phyloP scores from a whole-genome alignment of 2,329 filamentous ascomycete genomes.

The Kalmusia sp. region DNA sequence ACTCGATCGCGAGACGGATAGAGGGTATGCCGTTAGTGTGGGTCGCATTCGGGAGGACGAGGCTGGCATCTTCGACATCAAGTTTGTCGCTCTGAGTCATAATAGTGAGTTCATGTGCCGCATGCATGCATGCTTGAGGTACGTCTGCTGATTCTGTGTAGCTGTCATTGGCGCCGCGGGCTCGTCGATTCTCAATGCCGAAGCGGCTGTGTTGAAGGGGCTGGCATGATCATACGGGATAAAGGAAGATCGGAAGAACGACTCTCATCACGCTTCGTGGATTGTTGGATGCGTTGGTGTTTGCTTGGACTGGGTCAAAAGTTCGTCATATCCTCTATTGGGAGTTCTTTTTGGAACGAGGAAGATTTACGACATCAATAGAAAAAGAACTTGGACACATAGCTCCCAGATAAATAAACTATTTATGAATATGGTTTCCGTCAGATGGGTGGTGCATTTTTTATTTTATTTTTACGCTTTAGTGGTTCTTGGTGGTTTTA shows the following conservation, averaged over 20 bases:
- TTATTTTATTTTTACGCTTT: too few species aligned
- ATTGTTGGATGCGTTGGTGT: too few species aligned
- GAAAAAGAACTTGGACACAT: too few species aligned
- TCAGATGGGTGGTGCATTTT: too few species aligned
- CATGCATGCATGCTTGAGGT: slow-evolving; percentile 29
- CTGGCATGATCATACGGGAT: slow-evolving; percentile 58
- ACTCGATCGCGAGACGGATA: slow-evolving; percentile 83
- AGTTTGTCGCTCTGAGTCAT: slow-evolving; percentile 93
- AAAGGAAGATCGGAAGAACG: neutral
- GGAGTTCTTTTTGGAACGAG: too few species aligned
- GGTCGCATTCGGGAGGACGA: slow-evolving; percentile 86
- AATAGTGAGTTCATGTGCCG: slow-evolving; percentile 60
- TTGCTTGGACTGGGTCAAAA: too few species aligned
- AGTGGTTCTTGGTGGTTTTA: too few species aligned
- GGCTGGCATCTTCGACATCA: slow-evolving; percentile 89
- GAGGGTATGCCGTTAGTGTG: slow-evolving; percentile 90
- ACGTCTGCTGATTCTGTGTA: slow-evolving; percentile 28
- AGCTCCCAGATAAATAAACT: too few species aligned
- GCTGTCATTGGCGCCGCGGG: slow-evolving; percentile 96
- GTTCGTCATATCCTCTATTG: too few species aligned
- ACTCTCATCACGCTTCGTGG: too few species aligned
- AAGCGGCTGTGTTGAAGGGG: slow-evolving; percentile 89
- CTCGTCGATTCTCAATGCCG: slow-evolving; percentile 92
- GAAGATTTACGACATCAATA: too few species aligned
- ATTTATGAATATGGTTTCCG: too few species aligned